Evolutionary conservation across 2,329 filamentous ascomycete genomes (phyloP), one percentile per base, ranked within the genome.

Genomic region (Polytolypa hystricis): DNA sequence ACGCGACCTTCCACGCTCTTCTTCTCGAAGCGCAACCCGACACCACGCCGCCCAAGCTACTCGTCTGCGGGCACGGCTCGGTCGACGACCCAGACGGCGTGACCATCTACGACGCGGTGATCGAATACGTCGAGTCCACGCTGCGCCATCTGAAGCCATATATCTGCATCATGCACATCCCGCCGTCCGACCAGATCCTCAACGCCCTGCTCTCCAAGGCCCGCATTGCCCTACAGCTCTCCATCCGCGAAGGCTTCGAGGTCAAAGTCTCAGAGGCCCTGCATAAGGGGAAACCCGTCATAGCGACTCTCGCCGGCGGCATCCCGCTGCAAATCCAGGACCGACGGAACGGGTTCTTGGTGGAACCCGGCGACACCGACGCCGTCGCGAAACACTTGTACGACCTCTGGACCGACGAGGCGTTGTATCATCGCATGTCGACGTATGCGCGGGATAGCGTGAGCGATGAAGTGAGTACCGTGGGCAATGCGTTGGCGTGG

Each of bases 241-340:
- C 81, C 2, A 86, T 79, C 0, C 74, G 81, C 23, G 84, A 91
- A 54, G 83, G 84, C 0, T 91, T 91, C 48, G 84, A 91, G 58
- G 79, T 91, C 48, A 91, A 91, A 59, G 82, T 91, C 4, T 85
- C 80, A 0, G 84, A 91, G 58, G 83, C 81, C 1, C 67, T 89
- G 15, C 83, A 87, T 52, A 84, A 85, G 30, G 83, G 83, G 10
- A 74, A 80, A 2, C 84, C 84, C 1, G 72, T 86, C 49, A 84
- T 91, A 43, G 81, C 79, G 3, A 84, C 80, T 1, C 67, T 69
- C 14, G 77, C 79, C 1, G 84, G 84, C n/a, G 84, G 84, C 8
- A 87, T 91, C 36, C 82, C 83, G 1, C 66, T 89, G 4, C 84
- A 91, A 54, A 71, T 91, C 39, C 70, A 81, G 55, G 65, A 87